Evolutionary conservation across 208 protist genomes (phyloP).

Genomic region (Crithidia sp.): DNA sequence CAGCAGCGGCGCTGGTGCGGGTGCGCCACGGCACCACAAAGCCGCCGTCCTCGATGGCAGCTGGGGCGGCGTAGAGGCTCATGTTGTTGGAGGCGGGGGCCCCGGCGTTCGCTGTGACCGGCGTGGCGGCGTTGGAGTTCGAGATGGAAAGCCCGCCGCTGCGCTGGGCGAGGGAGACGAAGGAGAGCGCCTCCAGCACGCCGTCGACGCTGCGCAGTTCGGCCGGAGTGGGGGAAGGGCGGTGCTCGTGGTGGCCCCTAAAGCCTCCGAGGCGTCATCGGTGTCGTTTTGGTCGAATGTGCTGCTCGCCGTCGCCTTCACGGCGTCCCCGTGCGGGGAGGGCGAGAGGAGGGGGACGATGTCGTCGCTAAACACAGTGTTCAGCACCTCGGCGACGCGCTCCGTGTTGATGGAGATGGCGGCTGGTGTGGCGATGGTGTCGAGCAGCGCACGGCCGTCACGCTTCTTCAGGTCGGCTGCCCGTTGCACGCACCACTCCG

Average conservation of each 20-base stretch:
- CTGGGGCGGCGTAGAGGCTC: background rate
- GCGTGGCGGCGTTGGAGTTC: background rate
- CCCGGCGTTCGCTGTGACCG: background rate
- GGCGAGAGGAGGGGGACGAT: background rate
- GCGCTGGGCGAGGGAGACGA: slow-evolving; percentile 22
- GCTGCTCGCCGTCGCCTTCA: background rate
- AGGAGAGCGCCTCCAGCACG: slow-evolving; percentile 31
- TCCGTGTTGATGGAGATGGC: background rate
- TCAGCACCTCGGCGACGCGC: slow-evolving; percentile 12
- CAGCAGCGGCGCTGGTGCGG: background rate
- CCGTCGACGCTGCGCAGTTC: slow-evolving; percentile 6
- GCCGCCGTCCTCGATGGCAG: slow-evolving; percentile 12
- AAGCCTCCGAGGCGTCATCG: background rate
- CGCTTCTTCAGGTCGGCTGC: background rate
- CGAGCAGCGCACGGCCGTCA: background rate
- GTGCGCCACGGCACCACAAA: slow-evolving; percentile 31
- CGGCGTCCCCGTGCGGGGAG: background rate
- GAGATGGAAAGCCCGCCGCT: background rate
- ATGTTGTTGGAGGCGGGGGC: background rate
- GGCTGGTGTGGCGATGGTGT: background rate
- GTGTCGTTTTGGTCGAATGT: background rate
- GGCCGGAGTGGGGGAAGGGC: background rate
- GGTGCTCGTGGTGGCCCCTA: slow-evolving; percentile 2
- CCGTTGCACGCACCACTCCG: slow-evolving; percentile 17
- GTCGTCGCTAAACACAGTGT: slow-evolving; percentile 16